Evolutionary conservation across 176 grass and related monocot species (phyloP).

Genomic region (Secale cereale): DNA sequence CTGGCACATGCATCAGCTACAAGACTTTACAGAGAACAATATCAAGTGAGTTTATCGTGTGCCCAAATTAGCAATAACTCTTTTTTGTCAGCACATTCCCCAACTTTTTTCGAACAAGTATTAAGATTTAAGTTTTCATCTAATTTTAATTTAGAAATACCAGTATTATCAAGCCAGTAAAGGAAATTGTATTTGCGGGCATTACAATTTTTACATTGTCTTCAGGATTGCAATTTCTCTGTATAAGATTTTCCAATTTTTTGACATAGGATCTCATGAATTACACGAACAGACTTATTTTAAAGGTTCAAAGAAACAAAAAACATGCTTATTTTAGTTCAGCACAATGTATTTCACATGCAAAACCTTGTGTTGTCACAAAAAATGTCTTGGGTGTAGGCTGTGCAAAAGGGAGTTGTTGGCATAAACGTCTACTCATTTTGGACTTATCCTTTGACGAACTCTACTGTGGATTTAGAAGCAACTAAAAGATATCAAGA

Average conservation of each 20-base stretch:
- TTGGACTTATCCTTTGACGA: conserved; percentile 40
- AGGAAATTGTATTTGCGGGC: not conserved
- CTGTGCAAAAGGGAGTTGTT: conserved; percentile 39
- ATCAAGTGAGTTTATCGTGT: conserved; percentile 32
- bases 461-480: conserved; percentile 38
- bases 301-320: no score
- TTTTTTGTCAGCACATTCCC: not conserved
- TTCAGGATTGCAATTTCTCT: not conserved
- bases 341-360: not conserved
- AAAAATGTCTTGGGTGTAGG: conserved; percentile 14
- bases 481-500: conserved; percentile 23
- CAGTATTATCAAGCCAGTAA: not conserved
- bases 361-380: not conserved
- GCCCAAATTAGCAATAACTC: not conserved
- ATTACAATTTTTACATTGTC: not conserved
- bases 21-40: conserved; percentile 40
- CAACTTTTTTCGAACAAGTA: not conserved
- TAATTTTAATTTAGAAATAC: not conserved
- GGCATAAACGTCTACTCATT: conserved; percentile 47
- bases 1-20: conserved; percentile 40
- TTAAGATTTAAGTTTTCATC: not conserved
- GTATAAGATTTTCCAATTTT: not conserved
- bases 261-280: not conserved
- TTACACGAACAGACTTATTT: not conserved
- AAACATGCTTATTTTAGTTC: not conserved